These are phyloP conservation scores for Micractinium sp. DNA, from an alignment of 139 green algal species.

Conservation along the genomic window DNA sequence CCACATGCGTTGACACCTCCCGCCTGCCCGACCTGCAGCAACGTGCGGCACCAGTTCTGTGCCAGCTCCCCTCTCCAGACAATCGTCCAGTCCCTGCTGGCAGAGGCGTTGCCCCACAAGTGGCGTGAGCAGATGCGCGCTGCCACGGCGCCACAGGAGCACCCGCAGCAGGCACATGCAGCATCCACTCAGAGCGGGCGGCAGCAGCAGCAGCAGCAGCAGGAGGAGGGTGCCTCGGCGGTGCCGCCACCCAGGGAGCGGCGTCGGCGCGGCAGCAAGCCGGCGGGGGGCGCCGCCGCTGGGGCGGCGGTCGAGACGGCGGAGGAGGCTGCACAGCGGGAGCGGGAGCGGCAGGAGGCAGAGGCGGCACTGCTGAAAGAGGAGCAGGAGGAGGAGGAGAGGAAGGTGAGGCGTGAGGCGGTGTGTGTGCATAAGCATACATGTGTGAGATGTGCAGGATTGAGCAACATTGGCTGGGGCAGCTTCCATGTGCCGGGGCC, in stretches of 20 bases:
- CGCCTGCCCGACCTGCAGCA: not conserved
- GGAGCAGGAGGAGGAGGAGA: too few species aligned
- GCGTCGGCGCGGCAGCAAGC: not conserved
- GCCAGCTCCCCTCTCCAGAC: not conserved
- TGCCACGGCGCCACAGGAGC: too few species aligned
- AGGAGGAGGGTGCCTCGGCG: not conserved
- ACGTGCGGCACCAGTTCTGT: not conserved
- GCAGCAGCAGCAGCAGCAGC: not conserved
- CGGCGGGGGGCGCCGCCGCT: not conserved
- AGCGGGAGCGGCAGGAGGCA: too few species aligned
- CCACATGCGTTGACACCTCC: too few species aligned
- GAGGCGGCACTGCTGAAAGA: too few species aligned
- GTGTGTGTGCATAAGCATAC: too few species aligned
- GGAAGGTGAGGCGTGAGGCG: too few species aligned
- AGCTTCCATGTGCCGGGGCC: too few species aligned
- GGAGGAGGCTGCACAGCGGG: not conserved
- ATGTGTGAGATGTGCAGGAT: too few species aligned
- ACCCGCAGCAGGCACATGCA: not conserved
- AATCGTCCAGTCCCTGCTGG: not conserved
- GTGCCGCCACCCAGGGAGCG: not conserved
- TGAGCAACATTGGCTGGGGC: too few species aligned
- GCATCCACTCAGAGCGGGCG: too few species aligned
- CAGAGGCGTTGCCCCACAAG: not conserved
- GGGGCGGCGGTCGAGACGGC: too few species aligned
- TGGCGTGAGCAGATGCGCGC: not conserved